Evolutionary conservation across 805 yeast species (phyloP), one percentile per base, ranked within the genome.

Genomic region (Peterozyma toletana): DNA sequence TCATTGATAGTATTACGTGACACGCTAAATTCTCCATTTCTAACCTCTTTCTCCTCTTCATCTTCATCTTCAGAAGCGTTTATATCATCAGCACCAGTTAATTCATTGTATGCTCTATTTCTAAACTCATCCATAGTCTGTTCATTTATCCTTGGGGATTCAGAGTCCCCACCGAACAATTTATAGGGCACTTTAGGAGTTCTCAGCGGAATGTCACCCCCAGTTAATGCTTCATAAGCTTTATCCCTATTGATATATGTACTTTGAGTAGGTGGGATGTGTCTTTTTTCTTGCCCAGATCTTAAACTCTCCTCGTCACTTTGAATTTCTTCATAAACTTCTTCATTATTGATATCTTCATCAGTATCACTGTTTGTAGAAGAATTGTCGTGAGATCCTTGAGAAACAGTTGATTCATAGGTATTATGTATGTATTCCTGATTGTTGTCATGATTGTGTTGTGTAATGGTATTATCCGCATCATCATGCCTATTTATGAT

Each of bases 161-260:
- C 14, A 31, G 10, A 31, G 15, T 9, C 34, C 5, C 15, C 15
- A 31, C 13, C 10, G 9, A 31, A 31, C 15, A 31, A 11, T 13
- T 31, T 11, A 9, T 31, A 30, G 6, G 38, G 38, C 6, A 43
- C 13, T 10, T 39, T 34, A 9, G 46, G 46, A 2, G 46, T 43
- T 17, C 38, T 30, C 6, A n/a, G 13, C 7, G 46, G 43, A 11
- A 36, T 14, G 4, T 33, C 40, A 21, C 46, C 46, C 9, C 45
- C 45, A 6, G 46, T 43, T 9, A 43, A 33, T 13, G 39, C 35
- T 11, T 43, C 46, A 36, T 43, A 43, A 15, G 41, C 37, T 21
- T 31, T 39, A 16, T 43, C 43, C 36, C 46, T 35, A 21, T 18
- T 39, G 38, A 39, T 15, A 29, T 43, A 43, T 3, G 43, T 37